Conservation (phyloP, 2,329 filamentous ascomycete species). For the Coniochaeta ligniaria region DNA sequence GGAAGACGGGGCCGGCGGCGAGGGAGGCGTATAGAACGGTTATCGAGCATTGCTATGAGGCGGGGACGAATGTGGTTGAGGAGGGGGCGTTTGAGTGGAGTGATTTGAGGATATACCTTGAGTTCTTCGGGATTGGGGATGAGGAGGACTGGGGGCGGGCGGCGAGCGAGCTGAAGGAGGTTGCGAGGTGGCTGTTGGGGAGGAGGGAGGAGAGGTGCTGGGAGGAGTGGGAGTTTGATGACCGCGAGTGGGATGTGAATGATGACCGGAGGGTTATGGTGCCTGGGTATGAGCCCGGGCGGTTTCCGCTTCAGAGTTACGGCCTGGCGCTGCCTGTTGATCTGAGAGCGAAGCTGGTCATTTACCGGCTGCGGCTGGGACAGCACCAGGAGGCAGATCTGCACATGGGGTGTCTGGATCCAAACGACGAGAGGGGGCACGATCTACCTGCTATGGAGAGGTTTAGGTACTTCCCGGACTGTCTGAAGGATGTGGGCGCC, state of each 20-base stretch:
- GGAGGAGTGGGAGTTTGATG: constrained; percentile 65
- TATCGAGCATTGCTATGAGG: constrained; percentile 32
- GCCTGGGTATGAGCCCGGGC: constrained; percentile 49
- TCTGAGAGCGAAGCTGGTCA: constrained; percentile 73
- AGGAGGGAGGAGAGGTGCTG: constrained; percentile 68
- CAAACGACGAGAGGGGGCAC: constrained; percentile 44
- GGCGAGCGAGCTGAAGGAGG: constrained; percentile 59
- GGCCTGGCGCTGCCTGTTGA: constrained; percentile 72
- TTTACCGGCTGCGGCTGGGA: constrained; percentile 70
- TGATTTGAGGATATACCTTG: constrained; percentile 77
- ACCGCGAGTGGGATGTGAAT: constrained; percentile 81
- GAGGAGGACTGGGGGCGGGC: constrained; percentile 57
- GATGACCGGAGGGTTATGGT: constrained; percentile 60
- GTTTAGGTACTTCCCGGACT: constrained; percentile 63
- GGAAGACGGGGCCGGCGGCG: constrained; percentile 32
- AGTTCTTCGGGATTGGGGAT: constrained; percentile 63
- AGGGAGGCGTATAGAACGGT: constrained; percentile 40
- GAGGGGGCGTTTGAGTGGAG: constrained; percentile 57
- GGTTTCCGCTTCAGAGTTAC: constrained; percentile 53
- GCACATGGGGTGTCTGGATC: constrained; percentile 65
- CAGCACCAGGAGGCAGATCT: constrained; percentile 63
- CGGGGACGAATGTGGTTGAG: constrained; percentile 23
- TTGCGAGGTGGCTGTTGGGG: constrained; percentile 78
- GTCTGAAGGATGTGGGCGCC: constrained; percentile 62
- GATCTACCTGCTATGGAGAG: constrained; percentile 8